Base-by-base conservation (phyloP, 2,329 filamentous ascomycete genomes). In the Rutstroemia sp. region DNA sequence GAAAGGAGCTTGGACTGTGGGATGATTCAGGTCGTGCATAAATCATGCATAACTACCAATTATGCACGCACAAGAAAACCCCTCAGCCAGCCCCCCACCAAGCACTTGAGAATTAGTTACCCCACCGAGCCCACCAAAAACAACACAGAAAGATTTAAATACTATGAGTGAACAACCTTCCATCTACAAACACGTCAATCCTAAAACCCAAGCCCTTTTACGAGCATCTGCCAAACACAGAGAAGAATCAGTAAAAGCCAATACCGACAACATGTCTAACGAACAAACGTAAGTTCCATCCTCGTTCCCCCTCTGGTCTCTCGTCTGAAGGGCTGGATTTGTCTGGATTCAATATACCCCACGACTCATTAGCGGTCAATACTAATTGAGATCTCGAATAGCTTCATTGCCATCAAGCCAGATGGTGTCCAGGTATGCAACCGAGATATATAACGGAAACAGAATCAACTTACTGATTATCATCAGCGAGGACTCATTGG, bases 401-500 rank as follows among this genome's bases (percentile, higher is more conserved):
- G 92, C 81, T 97, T 97, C 89, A 97, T 97, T 84, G 94, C 94
- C 75, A 90, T 99, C 85, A 99, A 99, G 91, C 94, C 92, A 70
- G 94, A 97, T 80, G 94, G 94, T 77, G 94, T 97, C 79, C 94
- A 96, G 87, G 91, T 95, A 86, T 68, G 78, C 59, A 54, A 56
- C 46, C 21, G 42, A 5, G 16, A 30, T 37, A 27, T n/a, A 25
- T n/a, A 9, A 12, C 52, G 9, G 14, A 10, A 47, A 25, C 10
- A 59, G 21, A 21, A 4, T 23, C 42, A 56, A 60, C 51, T 65
- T 23, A 68, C 58, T 57, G 21, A 44, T 10, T 3, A 23, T 46
- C 25, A 59, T 59, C 73, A 96, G 92, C 92, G 94, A 80, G 94
- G 94, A 80, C 90, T 99, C 72, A 79, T 99, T 77, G 94, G 92